A percentile compares a stretch with the other conserved stretches of the same genome.
Evolutionary conservation across 495 filamentous ascomycete genomes (phyloP).

Genomic region (Penicillium fimorum): DNA sequence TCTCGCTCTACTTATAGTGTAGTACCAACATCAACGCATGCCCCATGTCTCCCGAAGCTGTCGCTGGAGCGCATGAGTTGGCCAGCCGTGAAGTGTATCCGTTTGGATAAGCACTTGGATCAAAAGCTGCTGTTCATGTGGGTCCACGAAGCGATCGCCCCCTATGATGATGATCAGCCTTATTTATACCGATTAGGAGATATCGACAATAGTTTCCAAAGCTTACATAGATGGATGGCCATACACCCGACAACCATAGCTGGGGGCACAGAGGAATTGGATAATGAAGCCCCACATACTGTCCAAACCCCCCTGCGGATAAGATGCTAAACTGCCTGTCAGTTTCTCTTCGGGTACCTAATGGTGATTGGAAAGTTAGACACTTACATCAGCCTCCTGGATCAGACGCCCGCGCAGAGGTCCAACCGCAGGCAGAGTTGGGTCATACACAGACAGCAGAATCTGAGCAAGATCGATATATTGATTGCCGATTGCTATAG

Average conservation of each 20-base stretch:
- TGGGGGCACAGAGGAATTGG: conserved; percentile 24
- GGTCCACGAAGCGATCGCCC: conserved; percentile 29
- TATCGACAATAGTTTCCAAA: neutral
- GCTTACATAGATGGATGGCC: conserved; percentile 28
- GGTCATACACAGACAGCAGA: conserved; percentile 23
- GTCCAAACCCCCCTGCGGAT: conserved; percentile 29
- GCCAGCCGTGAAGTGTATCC: conserved; percentile 25
- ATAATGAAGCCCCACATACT: conserved; percentile 27
- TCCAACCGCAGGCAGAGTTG: conserved; percentile 22
- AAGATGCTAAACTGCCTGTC: conserved; percentile 6
- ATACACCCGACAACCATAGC: conserved; percentile 29
- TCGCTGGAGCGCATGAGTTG: conserved; percentile 24
- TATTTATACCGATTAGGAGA: neutral
- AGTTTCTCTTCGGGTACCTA: neutral
- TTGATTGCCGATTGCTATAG: conserved; percentile 26
- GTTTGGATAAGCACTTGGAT: conserved; percentile 24
- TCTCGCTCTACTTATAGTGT: neutral
- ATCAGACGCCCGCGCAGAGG: conserved; percentile 19
- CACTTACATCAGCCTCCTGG: conserved; percentile 24
- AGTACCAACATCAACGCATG: conserved; percentile 13
- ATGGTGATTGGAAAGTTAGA: neutral
- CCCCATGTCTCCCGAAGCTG: conserved; percentile 28
- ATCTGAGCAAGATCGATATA: conserved; percentile 23
- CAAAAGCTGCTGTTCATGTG: conserved; percentile 23
- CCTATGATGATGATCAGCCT: conserved; percentile 14